Base-by-base conservation (phyloP, 1,284 basidiomycete species). In the Heliocybe sulcata region DNA sequence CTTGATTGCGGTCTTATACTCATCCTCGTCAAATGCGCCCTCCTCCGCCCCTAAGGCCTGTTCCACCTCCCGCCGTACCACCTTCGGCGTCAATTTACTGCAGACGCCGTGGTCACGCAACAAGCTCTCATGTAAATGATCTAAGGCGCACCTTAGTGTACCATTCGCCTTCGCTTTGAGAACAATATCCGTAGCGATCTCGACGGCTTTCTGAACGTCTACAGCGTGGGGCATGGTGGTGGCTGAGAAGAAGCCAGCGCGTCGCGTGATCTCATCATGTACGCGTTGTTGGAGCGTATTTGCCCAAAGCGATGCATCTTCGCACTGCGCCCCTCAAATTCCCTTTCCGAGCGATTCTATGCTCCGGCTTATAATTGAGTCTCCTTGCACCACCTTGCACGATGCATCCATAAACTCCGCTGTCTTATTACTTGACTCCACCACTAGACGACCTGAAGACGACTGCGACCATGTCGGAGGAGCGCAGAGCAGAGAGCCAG, bases 401-500 rank as follows among this genome's bases (percentile, higher is more conserved):
- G n/a, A n/a, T n/a, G n/a, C n/a, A n/a, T n/a, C n/a, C n/a, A n/a
- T n/a, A n/a, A n/a, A n/a, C n/a, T n/a, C n/a, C n/a, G n/a, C n/a
- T n/a, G n/a, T n/a, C n/a, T n/a, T n/a, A n/a, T n/a, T n/a, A n/a
- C n/a, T n/a, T 6, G 29, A 31, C 29, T 4, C 12, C 29, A 12
- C 29, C 4, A 31, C 29, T 31, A 31, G 12, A 31, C 4, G 29
- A 31, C 4, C 4, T 12, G 29, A 31, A 31, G 29, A 19, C 19
- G 22, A 29, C 31, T 10, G 23, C 11, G 20, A 31, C 29, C 29
- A 57, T 57, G 58, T 20, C 55, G 20, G 54, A 56, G 12, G 42
- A 42, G 47, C 53, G 49, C 25, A 53, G 50, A 20, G 54, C 56
- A 16, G 65, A 74, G 52, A 59, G 55, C 25, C 68, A 69, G 56